Conservation (phyloP, 2,329 filamentous ascomycete genomes). For the Alternaria sp. region DNA sequence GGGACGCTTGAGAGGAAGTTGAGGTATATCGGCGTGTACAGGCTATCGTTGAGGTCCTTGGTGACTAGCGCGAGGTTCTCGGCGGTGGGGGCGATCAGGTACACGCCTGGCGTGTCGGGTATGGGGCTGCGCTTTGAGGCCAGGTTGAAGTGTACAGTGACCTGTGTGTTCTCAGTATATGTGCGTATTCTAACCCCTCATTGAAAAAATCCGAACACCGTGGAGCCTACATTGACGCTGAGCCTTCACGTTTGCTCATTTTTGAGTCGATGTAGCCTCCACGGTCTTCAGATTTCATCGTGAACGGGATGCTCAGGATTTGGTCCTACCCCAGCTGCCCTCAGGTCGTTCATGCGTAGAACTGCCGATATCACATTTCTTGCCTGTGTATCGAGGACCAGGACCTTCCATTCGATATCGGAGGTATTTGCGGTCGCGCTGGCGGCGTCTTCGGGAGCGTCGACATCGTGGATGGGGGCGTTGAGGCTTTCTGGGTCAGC, state of each 20-base stretch:
- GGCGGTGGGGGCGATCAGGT: slow-evolving; percentile 87
- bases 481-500: slow-evolving; percentile 63
- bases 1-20: slow-evolving; percentile 97
- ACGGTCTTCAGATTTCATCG: neutral
- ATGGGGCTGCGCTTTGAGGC: slow-evolving; percentile 83
- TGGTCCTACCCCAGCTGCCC: slow-evolving; percentile 74
- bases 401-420: slow-evolving; percentile 56
- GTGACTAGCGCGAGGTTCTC: slow-evolving; percentile 84
- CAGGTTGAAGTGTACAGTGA: slow-evolving; percentile 64
- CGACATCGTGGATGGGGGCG: slow-evolving; percentile 64
- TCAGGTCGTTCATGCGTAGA: slow-evolving; percentile 87
- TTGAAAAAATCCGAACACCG: neutral
- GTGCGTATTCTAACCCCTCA: neutral
- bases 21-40: slow-evolving; percentile 89
- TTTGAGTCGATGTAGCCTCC: neutral
- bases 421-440: slow-evolving; percentile 15
- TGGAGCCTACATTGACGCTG: neutral
- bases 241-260: no score
- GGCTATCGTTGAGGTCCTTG: slow-evolving; percentile 79
- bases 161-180: slow-evolving; percentile 67
- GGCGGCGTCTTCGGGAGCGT: slow-evolving; percentile 66
- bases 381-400: slow-evolving; percentile 92
- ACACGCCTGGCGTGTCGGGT: slow-evolving; percentile 78
- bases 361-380: slow-evolving; percentile 97
- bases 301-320: neutral